Percentiles rank a stretch among this genome's conserved stretches.
phyloP scores from a whole-genome alignment of 192 early-diverging fungal genomes.

The Podila horticola region DNA sequence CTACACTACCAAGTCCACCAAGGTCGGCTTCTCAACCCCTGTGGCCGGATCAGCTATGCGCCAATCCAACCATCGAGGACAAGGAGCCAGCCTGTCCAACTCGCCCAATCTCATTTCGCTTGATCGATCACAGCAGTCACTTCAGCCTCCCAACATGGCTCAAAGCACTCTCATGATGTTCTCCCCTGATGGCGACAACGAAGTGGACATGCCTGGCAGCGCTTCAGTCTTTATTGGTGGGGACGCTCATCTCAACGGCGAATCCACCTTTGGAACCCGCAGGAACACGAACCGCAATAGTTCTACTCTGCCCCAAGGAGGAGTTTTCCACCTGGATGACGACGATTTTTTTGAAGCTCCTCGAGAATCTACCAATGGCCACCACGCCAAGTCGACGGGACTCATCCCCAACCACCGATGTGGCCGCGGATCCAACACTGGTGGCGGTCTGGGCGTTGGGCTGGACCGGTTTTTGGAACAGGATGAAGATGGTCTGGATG shows the following conservation, averaged over 20 bases:
- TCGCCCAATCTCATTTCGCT: too few species aligned
- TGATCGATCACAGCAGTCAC: too few species aligned
- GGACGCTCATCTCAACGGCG: neutral
- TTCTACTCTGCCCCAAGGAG: constrained; percentile 39
- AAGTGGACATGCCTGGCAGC: constrained; percentile 57
- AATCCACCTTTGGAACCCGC: neutral
- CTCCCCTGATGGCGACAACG: constrained; percentile 70
- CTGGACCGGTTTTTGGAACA: constrained; percentile 18
- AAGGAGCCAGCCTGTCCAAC: neutral
- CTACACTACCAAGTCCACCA: neutral
- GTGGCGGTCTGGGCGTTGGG: neutral
- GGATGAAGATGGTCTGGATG: constrained; percentile 9
- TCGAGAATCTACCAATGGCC: neutral
- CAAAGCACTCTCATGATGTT: constrained; percentile 56
- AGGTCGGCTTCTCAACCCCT: neutral
- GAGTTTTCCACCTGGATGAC: constrained; percentile 42
- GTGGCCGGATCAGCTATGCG: neutral
- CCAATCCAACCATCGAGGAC: neutral
- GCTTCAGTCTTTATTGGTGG: constrained; percentile 33
- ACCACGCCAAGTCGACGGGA: constrained; percentile 2
- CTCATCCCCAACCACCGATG: constrained; percentile 10
- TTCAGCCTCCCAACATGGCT: constrained; percentile 17
- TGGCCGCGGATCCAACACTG: neutral
- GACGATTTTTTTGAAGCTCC: constrained; percentile 9
- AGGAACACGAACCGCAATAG: neutral